Evolutionary conservation across 805 yeast species (phyloP).

Genomic region (Pichia occidentalis): DNA sequence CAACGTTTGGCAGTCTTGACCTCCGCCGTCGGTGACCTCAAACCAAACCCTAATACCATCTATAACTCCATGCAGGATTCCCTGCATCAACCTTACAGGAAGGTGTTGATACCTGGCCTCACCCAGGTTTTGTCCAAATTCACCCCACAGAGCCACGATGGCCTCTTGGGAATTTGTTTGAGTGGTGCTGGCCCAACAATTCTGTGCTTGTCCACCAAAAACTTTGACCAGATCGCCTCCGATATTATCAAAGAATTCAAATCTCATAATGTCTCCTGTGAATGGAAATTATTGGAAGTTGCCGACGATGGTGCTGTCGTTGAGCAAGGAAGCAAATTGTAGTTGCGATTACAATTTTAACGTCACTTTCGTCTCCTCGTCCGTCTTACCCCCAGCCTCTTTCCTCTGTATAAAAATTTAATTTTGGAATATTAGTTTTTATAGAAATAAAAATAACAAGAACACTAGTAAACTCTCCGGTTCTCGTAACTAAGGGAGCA

Average conservation of each 20-base stretch:
- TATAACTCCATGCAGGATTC: conserved; percentile 96
- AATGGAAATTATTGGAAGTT: conserved; percentile 77
- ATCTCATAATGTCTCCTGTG: conserved; percentile 58
- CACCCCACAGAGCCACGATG: conserved; percentile 76
- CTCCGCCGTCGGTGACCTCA: conserved; percentile 72
- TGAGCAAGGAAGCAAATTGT: conserved; percentile 28
- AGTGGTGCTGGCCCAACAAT: conserved; percentile 99
- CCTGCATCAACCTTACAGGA: conserved; percentile 95
- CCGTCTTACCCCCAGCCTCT: too few species aligned
- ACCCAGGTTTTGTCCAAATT: conserved; percentile 71
- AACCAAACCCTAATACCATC: conserved; percentile 77
- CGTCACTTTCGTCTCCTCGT: too few species aligned
- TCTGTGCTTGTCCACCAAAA: conserved; percentile 83
- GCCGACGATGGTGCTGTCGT: conserved; percentile 85
- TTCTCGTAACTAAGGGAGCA: too few species aligned
- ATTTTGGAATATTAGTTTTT: conserved; percentile 13
- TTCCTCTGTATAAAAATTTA: conserved; percentile 6
- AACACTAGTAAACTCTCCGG: too few species aligned
- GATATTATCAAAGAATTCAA: conserved; percentile 67
- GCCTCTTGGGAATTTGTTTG: conserved; percentile 87
- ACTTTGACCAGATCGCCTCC: conserved; percentile 75
- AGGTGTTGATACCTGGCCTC: conserved; percentile 86
- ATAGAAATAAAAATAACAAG: too few species aligned
- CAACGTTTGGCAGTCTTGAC: conserved; percentile 92
- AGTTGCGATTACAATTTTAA: too few species aligned